These are phyloP conservation scores for Skeletonema costatum DNA, from an alignment of 108 stramenopile genomes.

Conservation along the genomic window DNA sequence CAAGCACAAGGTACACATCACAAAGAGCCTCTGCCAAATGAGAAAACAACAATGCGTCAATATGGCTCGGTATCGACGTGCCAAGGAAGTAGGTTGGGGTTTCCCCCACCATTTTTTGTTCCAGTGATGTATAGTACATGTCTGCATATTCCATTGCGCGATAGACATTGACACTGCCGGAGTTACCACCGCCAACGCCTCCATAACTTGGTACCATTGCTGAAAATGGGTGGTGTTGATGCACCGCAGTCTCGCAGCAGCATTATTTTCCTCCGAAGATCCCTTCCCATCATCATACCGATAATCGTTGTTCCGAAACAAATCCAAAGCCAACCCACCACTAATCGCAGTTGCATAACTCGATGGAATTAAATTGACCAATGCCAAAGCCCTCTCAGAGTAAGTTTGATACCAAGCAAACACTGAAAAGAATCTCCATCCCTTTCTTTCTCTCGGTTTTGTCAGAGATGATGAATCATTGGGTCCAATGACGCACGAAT, in stretches of 20 bases:
- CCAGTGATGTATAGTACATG: conserved; percentile 54
- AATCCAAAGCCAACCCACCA: conserved; percentile 22
- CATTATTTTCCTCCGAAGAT: not conserved
- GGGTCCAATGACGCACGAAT: conserved; percentile 46
- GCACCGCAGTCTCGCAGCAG: not conserved
- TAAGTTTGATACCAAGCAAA: conserved; percentile 62
- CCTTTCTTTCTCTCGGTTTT: not conserved
- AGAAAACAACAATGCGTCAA: conserved; percentile 70
- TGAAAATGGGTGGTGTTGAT: conserved; percentile 28
- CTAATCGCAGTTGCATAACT: not conserved
- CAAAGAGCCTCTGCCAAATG: conserved; percentile 73
- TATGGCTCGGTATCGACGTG: conserved; percentile 46
- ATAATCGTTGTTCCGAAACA: conserved; percentile 35
- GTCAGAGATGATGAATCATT: not conserved
- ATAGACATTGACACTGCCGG: conserved; percentile 40
- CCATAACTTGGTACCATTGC: conserved; percentile 16
- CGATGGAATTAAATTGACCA: conserved; percentile 28
- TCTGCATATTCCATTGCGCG: conserved; percentile 54
- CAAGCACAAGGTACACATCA: conserved; percentile 68
- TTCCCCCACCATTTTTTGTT: conserved; percentile 36
- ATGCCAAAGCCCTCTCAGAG: conserved; percentile 48
- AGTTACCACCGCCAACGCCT: conserved; percentile 28
- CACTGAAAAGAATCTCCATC: conserved; percentile 24
- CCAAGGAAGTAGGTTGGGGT: conserved; percentile 43
- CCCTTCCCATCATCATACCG: not conserved